These are phyloP conservation scores for Corymbia citriodora DNA, from an alignment of 441 rosid genomes.

Conservation along the genomic window DNA sequence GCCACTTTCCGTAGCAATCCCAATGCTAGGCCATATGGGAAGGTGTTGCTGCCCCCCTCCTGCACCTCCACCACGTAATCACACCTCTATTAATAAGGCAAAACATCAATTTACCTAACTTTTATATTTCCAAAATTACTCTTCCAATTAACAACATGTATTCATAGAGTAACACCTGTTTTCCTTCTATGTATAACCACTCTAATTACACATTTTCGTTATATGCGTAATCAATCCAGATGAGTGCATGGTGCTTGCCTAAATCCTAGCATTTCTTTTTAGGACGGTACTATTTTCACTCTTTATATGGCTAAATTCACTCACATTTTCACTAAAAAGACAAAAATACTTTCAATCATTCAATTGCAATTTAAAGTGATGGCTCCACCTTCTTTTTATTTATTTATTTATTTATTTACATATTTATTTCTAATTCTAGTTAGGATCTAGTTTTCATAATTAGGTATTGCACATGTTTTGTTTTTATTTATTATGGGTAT, in stretches of 20 bases:
- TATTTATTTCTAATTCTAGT: background rate
- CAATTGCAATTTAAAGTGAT: background rate
- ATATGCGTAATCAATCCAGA: background rate
- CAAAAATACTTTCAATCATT: background rate
- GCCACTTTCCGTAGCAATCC: background rate
- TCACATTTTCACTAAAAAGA: background rate
- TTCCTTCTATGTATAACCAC: background rate
- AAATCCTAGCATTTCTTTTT: background rate
- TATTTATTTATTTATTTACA: too few species aligned
- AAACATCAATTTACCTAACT: background rate
- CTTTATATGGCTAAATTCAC: background rate
- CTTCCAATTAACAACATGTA: background rate
- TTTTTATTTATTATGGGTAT: background rate
- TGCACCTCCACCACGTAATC: background rate
- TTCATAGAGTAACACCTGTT: background rate
- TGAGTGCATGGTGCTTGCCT: accelerated
- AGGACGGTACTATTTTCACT: background rate
- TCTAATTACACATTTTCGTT: background rate
- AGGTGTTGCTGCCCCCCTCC: background rate
- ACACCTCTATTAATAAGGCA: background rate
- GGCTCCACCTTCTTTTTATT: background rate
- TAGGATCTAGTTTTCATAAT: background rate
- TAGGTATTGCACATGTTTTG: background rate
- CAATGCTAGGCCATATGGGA: background rate
- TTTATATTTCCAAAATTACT: background rate